Evolutionary conservation across 116 monocot genomes (phyloP), one percentile per base, ranked within the genome.

Genomic region (Iris pallida): DNA sequence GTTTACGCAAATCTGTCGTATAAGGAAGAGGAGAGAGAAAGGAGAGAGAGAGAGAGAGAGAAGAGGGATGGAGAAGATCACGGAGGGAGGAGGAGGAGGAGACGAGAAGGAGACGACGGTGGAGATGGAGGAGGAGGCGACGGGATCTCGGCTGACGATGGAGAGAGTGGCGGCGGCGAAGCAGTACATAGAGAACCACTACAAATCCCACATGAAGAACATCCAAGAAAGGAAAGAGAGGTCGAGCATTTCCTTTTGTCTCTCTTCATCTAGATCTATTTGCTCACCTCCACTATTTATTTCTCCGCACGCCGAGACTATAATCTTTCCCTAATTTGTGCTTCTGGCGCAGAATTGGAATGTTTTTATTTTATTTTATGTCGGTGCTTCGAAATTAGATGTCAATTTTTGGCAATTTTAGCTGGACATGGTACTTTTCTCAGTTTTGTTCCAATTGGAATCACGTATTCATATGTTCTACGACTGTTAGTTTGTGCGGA

Each of bases 141-240:
- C 59, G 62, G 88, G 84, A 9, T 88, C 88, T 53, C 78, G 75
- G 53, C 63, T 79, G 47, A 84, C 84, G 43, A 84, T 84, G 84
- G 88, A 84, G 79, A 69, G 84, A 51, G 88, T 88, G 44, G 81
- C 78, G 3, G 85, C 81, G 4, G 85, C 84, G 47, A 88, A 88
- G 79, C 71, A 84, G 71, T 88, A 79, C 63, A 88, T 88, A 68
- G 88, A 88, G 81, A 88, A 84, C 66, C 84, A 88, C 74, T 88
- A 84, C 81, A 81, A 75, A 52, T 19, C 77, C 46, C 84, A 88
- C 76, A 81, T 65, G 84, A 88, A 88, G 81, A 88, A 81, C 73
- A 68, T 81, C 65, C 81, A 88, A 63, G 84, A 84, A 68, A 73
- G 88, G n/a, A 84, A 74, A 62, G 76, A 88, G 69, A 81, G 88